Evolutionary conservation across 192 early-diverging fungal genomes (phyloP), one percentile per base, ranked within the genome.

Genomic region (Diversispora epigaea): DNA sequence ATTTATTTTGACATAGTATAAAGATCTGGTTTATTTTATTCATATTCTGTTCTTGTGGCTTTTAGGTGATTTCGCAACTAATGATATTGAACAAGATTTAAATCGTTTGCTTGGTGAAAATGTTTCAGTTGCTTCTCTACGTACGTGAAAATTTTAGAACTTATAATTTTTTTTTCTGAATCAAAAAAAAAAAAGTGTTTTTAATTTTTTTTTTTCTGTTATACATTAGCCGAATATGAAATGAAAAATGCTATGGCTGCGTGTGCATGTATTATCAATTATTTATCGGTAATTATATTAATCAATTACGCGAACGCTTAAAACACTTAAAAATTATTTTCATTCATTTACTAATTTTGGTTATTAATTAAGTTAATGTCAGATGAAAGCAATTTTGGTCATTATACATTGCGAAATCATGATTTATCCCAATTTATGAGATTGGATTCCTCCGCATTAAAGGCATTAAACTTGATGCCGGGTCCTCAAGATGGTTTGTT

Each of bases 361-460:
- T 32, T 32, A 32, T 32, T 32, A 2, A 32, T 12, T 46, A 46
- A 90, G 82, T 84, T 96, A 12, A 74, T 96, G 67, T 78, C 83
- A 0, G 93, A 95, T 72, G 91, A 92, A 47, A 85, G 85, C 52
- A 95, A 94, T 79, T 91, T 91, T 83, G 90, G 92, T 54, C 81
- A 90, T 66, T 98, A 94, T 77, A 76, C 79, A 2, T 77, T 98
- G 1, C 65, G 76, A 56, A 84, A 82, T 9, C 90, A 94, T 79
- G 91, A 94, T 75, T 78, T 97, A 76, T 87, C 91, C 6, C 93
- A 96, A 80, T 97, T 89, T 78, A 95, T 97, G 95, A 86, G 88
- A 61, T 84, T 98, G 65, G 97, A 97, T 80, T 91, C 93, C 0
- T 89, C 95, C 4, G 97, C 97, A 0, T 86, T 98, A 5, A 83